phyloP scores from a whole-genome alignment of 352 stramenopile genomes.

The Elongisporangium prolatum region DNA sequence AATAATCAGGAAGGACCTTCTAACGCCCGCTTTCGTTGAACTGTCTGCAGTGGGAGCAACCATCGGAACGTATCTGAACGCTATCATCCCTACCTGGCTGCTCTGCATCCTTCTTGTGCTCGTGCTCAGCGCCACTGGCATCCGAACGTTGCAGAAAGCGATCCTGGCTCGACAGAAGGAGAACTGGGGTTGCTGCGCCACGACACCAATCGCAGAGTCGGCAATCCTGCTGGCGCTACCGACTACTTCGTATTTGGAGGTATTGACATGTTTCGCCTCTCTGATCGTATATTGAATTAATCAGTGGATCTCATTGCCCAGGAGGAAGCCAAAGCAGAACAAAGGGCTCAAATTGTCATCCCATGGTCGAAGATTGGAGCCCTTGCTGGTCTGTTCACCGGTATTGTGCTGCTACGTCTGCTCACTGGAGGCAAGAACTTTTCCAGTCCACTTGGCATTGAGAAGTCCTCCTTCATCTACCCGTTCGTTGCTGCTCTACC shows the following conservation, averaged over 20 bases:
- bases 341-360: conserved; percentile 31
- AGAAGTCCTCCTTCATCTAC: conserved; percentile 73
- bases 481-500: conserved; percentile 59
- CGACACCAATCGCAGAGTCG: not conserved
- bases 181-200: conserved; percentile 40
- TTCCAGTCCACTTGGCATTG: conserved; percentile 84
- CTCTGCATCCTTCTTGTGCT: conserved; percentile 88
- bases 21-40: not conserved
- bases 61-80: conserved; percentile 91
- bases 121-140: conserved; percentile 83
- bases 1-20: not conserved
- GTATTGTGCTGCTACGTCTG: conserved; percentile 90
- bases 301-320: not conserved
- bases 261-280: not conserved
- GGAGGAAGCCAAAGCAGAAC: conserved; percentile 1
- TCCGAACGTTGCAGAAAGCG: conserved; percentile 88
- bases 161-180: conserved; percentile 86
- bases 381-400: conserved; percentile 84
- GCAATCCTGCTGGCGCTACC: not conserved
- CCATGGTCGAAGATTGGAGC: conserved; percentile 76
- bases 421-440: conserved; percentile 90
- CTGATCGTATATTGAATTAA: not conserved
- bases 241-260: conserved; percentile 1
- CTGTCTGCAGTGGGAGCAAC: conserved; percentile 44
- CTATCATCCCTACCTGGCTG: conserved; percentile 85